These are phyloP conservation scores for Talaromyces atroroseus DNA, from an alignment of 2,329 filamentous ascomycete genomes.

Conservation along the genomic window DNA sequence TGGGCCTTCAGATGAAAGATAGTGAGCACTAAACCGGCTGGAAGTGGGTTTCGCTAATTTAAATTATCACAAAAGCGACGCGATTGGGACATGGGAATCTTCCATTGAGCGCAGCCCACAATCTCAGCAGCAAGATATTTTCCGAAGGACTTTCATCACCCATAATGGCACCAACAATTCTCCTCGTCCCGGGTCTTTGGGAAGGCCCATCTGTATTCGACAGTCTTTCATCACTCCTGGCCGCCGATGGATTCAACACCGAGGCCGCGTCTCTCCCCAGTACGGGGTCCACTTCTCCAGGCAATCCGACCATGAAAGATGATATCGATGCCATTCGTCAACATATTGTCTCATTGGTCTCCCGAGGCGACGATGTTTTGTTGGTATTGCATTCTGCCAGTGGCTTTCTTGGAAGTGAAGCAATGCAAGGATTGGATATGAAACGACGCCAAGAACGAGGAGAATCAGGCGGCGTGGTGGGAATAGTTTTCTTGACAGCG, in stretches of 20 bases:
- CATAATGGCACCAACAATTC: slow-evolving; percentile 6
- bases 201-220: not conserved
- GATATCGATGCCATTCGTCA: not conserved
- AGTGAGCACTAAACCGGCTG: too few species aligned
- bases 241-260: not conserved
- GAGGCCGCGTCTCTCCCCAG: not conserved
- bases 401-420: slow-evolving; percentile 69
- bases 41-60: too few species aligned
- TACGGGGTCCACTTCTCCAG: slow-evolving; percentile 3
- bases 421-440: slow-evolving; percentile 84
- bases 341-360: not conserved
- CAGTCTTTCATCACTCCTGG: not conserved
- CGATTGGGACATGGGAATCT: too few species aligned
- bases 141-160: too few species aligned
- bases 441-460: not conserved
- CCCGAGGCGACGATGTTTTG: not conserved
- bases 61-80: too few species aligned
- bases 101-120: too few species aligned
- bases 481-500: slow-evolving; percentile 2
- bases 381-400: slow-evolving; percentile 35
- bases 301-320: slow-evolving; percentile 4
- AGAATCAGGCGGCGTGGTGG: slow-evolving; percentile 1
- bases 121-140: too few species aligned
- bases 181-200: slow-evolving; percentile 6
- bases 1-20: too few species aligned